Conservation (phyloP, 1,139 yeast species). For the Hemisphaericaspora xylanilytica region DNA sequence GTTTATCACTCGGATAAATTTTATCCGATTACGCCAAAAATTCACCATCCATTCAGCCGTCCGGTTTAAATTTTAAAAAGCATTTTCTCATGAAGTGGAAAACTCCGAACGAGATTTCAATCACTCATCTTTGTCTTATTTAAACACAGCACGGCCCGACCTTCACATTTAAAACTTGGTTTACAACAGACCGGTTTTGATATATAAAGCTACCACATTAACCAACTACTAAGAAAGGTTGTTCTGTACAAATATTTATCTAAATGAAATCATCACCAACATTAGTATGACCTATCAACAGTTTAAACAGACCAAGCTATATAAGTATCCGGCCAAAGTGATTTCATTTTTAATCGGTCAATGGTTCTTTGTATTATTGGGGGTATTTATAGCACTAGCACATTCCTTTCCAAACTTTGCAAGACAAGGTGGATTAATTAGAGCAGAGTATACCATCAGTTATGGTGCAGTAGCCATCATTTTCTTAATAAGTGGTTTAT, state of each 20-base stretch:
- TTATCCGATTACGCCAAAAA: background rate
- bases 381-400: constrained; percentile 70
- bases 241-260: too few species aligned
- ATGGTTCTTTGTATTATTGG: constrained; percentile 78
- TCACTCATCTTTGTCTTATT: too few species aligned
- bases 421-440: constrained; percentile 73
- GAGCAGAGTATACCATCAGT: constrained; percentile 71
- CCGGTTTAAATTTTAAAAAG: too few species aligned
- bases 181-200: background rate
- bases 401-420: constrained; percentile 80
- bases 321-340: constrained; percentile 17
- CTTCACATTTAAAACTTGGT: background rate
- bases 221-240: too few species aligned
- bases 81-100: too few species aligned
- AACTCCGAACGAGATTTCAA: too few species aligned
- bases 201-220: background rate
- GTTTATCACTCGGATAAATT: background rate
- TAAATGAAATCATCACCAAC: background rate
- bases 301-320: constrained; percentile 10
- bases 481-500: constrained; percentile 74
- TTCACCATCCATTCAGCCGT: too few species aligned
- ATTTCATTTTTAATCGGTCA: constrained; percentile 33
- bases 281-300: constrained; percentile 7
- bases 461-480: constrained; percentile 88
- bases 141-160: background rate